Evolutionary conservation across 345 rosid species (phyloP).

Genomic region (Brassica rapa): DNA sequence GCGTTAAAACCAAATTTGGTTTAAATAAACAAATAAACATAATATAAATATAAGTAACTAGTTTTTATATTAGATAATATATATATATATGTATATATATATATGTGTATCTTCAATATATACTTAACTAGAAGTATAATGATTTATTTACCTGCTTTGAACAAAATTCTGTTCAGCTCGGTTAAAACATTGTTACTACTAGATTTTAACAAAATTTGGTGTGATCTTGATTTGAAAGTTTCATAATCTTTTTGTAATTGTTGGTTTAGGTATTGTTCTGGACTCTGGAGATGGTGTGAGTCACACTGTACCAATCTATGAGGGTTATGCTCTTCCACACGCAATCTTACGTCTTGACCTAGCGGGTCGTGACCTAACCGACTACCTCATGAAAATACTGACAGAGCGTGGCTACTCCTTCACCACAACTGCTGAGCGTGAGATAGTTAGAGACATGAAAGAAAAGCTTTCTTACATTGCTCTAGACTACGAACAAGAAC

Average conservation of each 20-base stretch:
- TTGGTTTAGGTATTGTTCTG: conserved; percentile 45
- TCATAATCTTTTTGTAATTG: conserved; percentile 12
- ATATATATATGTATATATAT: too few species aligned
- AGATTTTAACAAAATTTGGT: background rate
- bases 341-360: conserved; percentile 70
- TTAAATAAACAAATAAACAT: background rate
- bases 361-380: conserved; percentile 73
- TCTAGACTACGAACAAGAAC: conserved; percentile 64
- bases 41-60: too few species aligned
- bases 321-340: conserved; percentile 72
- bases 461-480: conserved; percentile 68
- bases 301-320: conserved; percentile 73
- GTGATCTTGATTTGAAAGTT: background rate
- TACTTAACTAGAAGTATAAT: background rate
- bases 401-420: conserved; percentile 76
- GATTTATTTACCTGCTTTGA: too few species aligned
- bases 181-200: background rate
- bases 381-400: conserved; percentile 65
- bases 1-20: background rate
- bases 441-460: conserved; percentile 71
- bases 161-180: too few species aligned
- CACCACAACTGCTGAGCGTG: conserved; percentile 73
- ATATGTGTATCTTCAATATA: background rate
- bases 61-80: too few species aligned
- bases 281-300: conserved; percentile 81